A percentile compares a stretch with the other conserved stretches of the same genome.
These are phyloP conservation scores for Plasmopara halstedii DNA, from an alignment of 352 stramenopile species.

Conservation along the genomic window DNA sequence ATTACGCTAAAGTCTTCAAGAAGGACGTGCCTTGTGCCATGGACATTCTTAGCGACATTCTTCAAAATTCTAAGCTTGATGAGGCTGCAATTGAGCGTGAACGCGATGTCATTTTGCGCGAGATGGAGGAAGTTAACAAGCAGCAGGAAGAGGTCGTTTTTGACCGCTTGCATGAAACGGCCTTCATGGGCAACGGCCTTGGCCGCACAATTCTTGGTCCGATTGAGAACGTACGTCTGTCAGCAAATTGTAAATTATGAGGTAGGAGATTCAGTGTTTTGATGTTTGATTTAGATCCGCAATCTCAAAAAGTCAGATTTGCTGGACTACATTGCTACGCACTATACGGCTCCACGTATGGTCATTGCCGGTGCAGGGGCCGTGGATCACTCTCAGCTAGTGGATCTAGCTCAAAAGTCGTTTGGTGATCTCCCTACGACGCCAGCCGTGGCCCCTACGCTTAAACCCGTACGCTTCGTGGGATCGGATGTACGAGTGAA, in stretches of 20 bases:
- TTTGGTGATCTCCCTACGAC: slow-evolving; percentile 92
- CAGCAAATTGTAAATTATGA: background rate
- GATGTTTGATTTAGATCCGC: slow-evolving; percentile 44
- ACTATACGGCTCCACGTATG: slow-evolving; percentile 99
- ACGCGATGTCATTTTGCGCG: slow-evolving; percentile 97
- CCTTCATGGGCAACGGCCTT: slow-evolving; percentile 96
- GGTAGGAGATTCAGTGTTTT: slow-evolving; percentile 1
- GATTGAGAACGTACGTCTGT: slow-evolving; percentile 93
- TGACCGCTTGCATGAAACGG: slow-evolving; percentile 98
- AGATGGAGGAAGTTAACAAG: slow-evolving; percentile 99
- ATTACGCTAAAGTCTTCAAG: slow-evolving; percentile 99
- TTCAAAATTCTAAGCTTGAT: slow-evolving; percentile 98
- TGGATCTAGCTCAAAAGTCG: slow-evolving; percentile 93
- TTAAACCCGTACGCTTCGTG: slow-evolving; percentile 79
- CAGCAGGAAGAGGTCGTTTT: slow-evolving; percentile 98
- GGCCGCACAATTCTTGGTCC: slow-evolving; percentile 98
- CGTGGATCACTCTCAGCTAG: slow-evolving; percentile 96
- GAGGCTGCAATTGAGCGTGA: slow-evolving; percentile 94
- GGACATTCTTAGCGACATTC: slow-evolving; percentile 99
- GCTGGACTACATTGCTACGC: slow-evolving; percentile 97
- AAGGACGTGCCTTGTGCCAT: slow-evolving; percentile 96
- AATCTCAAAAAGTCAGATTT: slow-evolving; percentile 94
- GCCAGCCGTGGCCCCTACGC: slow-evolving; percentile 53
- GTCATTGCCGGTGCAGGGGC: slow-evolving; percentile 97
- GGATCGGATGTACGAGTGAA: slow-evolving; percentile 90